Evolutionary conservation across 345 rosid genomes (phyloP), one percentile per base, ranked within the genome.

Genomic region (Hibiscus mutabilis): DNA sequence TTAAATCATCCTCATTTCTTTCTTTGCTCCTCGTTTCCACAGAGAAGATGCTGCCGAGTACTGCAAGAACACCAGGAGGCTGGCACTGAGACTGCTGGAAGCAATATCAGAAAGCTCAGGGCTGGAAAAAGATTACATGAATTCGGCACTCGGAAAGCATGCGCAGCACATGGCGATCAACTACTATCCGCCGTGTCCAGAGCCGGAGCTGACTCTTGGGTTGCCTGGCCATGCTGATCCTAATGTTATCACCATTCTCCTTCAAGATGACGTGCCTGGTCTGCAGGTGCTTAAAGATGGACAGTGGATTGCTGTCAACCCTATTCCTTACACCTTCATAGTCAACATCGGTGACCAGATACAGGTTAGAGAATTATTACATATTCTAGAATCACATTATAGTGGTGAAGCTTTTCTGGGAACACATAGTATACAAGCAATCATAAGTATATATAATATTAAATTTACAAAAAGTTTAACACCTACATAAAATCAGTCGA

Each of bases 161-260:
- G 84, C 81, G 4, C 86, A 83, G 49, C 79, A 76, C 72, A 69
- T 83, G 81, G 84, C 86, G 18, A 70, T 83, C 31, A 83, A 83
- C 71, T 83, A 74, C 65, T 81, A 83, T 37, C 86, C 86, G 2
- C 78, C 84, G 6, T 81, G 82, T 63, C 84, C 84, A 1, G 70
- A 79, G 51, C 86, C 86, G 4, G 78, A 81, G 8, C 78, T 83
- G 3, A 80, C 84, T 1, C 76, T 60, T 18, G 84, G 86, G 3
- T 27, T 81, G 44, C 86, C 84, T 6, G 78, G 68, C 19, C 86
- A 83, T 18, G 58, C 81, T 1, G 86, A 83, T 58, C 86, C 84
- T 8, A 83, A 79, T 52, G 35, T 57, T 0, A 66, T 81, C 58
- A 83, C 86, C 59, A 52, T 83, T 66, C 82, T 83, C 27, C 81